Base-by-base conservation (phyloP, 345 rosid genomes). In the Brassica rapa region DNA sequence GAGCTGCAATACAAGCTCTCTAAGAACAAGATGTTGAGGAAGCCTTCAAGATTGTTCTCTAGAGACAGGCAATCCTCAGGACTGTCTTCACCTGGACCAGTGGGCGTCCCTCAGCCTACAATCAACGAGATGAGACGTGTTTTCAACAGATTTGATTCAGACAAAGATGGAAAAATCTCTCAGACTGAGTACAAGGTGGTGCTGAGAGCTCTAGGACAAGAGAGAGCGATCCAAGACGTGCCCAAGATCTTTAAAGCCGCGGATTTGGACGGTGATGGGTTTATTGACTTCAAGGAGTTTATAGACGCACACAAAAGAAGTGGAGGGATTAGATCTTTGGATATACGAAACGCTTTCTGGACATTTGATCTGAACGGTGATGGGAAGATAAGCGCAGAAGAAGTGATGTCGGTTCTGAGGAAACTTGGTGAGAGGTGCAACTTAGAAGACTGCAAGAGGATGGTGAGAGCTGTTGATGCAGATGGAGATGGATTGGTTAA, bases 191-290 rank as follows among this genome's bases (percentile, higher is more conserved):
- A 94, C 88, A 89, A 86, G 72, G 91, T 82, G 23, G 84, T 87
- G 4, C 74, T 94, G 64, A 80, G 89, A 68, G 95, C 94, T 21
- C 27, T 92, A 6, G 85, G 91, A 68, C 91, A 88, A 82, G 88
- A 61, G 11, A 74, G 69, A 70, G 56, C 35, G 55, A 69, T 68
- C 8, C 79, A 27, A 14, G 98, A 92, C 2, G 91, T 89, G 30
- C 86, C 85, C 4, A 85, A 82, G 80, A 91, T 92, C 59, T 92
- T 94, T 77, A 77, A 57, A 53, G 87, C 86, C 4, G 91, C 77
- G 32, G 97, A 94, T 86, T 70, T 91, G 1, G 91, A 92, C 9
- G 91, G 93, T 62, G 95, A 92, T 70, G 98, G 97, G 62, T 94
- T 85, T 77, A 94, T 94, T 24, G 88, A 89, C 62, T 94, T 94